These are phyloP conservation scores for Taiozyma sp. DNA, from an alignment of 1,139 yeast genomes.

Conservation along the genomic window DNA sequence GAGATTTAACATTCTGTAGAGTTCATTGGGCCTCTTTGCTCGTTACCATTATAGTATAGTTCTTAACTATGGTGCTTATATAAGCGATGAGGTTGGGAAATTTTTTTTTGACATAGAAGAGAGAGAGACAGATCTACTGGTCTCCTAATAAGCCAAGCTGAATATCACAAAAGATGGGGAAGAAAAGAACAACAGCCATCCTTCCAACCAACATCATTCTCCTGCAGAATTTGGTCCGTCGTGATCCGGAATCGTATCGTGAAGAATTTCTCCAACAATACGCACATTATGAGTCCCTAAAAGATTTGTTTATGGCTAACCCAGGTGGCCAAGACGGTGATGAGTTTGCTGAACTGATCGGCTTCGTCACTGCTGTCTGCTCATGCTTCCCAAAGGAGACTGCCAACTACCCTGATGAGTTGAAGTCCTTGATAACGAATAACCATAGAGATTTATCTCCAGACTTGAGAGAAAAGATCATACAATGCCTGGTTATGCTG, in stretches of 20 bases:
- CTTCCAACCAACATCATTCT: conserved; percentile 88
- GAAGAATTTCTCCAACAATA: conserved; percentile 93
- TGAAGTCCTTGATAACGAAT: conserved; percentile 58
- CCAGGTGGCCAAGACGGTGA: conserved; percentile 57
- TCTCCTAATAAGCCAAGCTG: too few species aligned
- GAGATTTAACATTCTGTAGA: neutral
- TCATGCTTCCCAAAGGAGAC: conserved; percentile 88
- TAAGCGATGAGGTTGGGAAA: conserved; percentile 13
- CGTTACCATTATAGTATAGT: neutral
- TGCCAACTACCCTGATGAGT: conserved; percentile 72
- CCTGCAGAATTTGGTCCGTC: conserved; percentile 83
- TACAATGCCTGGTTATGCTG: conserved; percentile 83
- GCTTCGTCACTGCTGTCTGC: conserved; percentile 90
- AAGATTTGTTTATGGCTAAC: conserved; percentile 67
- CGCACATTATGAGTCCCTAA: conserved; percentile 82
- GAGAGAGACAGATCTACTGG: too few species aligned
- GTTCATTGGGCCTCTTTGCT: too few species aligned
- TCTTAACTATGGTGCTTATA: conserved; percentile 1
- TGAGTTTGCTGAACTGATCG: conserved; percentile 79
- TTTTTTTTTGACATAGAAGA: conserved; percentile 3
- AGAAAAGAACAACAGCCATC: conserved; percentile 84
- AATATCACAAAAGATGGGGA: conserved; percentile 48
- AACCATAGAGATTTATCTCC: conserved; percentile 82
- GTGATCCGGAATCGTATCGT: conserved; percentile 90
- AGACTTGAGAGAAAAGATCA: conserved; percentile 84